Percentiles rank a stretch among this genome's conserved stretches.
Conservation (phyloP, 106 monocot genomes). For the Dactylorhiza incarnata region DNA sequence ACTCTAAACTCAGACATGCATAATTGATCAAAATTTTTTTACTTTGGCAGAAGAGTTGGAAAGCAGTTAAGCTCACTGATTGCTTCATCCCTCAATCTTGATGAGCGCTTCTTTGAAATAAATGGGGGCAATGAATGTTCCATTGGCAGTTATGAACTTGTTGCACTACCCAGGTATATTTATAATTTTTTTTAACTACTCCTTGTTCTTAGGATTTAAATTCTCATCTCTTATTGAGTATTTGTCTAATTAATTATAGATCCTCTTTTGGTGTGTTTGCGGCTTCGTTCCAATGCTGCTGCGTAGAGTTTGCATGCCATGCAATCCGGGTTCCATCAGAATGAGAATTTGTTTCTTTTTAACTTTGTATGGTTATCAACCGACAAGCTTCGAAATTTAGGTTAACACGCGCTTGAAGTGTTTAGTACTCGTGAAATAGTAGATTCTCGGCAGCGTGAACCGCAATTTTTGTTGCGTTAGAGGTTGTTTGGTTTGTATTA, state of each 20-base stretch:
- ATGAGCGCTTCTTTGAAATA: conserved; percentile 66
- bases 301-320: no score
- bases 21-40: not conserved
- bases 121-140: conserved; percentile 49
- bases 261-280: not conserved
- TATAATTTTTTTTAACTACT: not conserved
- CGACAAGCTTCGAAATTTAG: no score
- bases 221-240: not conserved
- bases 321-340: no score
- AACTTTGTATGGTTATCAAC: no score
- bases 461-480: no score
- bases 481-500: no score
- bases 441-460: no score
- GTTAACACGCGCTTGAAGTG: no score
- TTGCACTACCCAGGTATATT: conserved; percentile 74
- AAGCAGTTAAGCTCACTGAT: conserved; percentile 49
- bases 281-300: not conserved
- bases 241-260: not conserved
- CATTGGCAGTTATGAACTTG: conserved; percentile 58
- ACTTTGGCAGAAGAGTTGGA: conserved; percentile 33
- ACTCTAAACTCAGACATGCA: no score
- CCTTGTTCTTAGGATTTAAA: not conserved
- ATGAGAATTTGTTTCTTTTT: no score
- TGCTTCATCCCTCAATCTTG: conserved; percentile 72
- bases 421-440: no score